Base-by-base conservation (phyloP, 371 early-diverging fungal species). In the Phascolomyces articulosus region DNA sequence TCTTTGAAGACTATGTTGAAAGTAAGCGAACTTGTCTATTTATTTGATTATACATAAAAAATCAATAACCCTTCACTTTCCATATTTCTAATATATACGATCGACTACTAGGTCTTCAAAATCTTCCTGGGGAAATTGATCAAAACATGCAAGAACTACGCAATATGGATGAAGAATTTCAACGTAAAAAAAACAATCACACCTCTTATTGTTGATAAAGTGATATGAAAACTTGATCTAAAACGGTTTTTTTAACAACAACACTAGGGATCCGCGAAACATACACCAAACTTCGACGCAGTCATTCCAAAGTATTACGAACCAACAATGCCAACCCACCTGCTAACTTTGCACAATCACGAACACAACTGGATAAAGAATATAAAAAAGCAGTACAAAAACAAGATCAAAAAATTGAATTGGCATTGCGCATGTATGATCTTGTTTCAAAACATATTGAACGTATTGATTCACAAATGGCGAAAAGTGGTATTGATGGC, bases 91-190 rank as follows among this genome's bases (percentile, higher is more conserved):
- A 13, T 44, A 41, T 15, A 9, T 41, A 24, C 40, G 20, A 18
- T 51, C n/a, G 11, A n/a, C n/a, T n/a, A n/a, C 23, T 63, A 82
- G 82, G 80, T 67, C 63, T 83, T 27, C 77, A 78, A 55, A 80
- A 78, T 51, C 64, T 83, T n/a, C 83, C 83, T 16, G 69, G 74
- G 48, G 83, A 83, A 61, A 78, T 83, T 51, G 80, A 83, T 58
- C 83, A 83, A 62, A 80, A 80, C 57, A 83, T 83, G 83, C 80
- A 76, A 55, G 83, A 83, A 40, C 64, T 83, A 28, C 77, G 83
- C 61, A 68, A 76, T 41, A 83, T 83, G 83, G 83, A 83, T 60
- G 83, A 83, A 64, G 80, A 83, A 58, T 80, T 80, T 57, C 83
- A 77, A 72, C 70, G 78, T 70, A 82, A 74, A 64, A 61, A 20